Base-by-base conservation (phyloP, 495 filamentous ascomycete species). In the Hyphodiscus hymeniophilus region DNA sequence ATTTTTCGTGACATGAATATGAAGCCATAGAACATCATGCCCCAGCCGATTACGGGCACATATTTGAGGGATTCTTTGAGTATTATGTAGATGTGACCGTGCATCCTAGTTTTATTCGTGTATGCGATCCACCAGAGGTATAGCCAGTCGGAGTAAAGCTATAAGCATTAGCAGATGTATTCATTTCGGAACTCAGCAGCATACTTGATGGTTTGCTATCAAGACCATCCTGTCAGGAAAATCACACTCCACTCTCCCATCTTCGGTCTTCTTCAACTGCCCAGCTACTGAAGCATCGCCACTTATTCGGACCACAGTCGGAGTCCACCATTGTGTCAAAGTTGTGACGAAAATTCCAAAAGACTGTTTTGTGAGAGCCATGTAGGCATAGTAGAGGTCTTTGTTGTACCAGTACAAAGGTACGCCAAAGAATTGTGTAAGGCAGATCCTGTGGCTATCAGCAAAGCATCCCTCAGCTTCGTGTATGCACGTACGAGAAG, bases 51-150 rank as follows among this genome's bases (percentile, higher is more conserved):
- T 23, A 91, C 58, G 8, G 87, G 87, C 17, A 90, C 78, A 38
- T 75, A 81, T 61, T 85, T 87, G 46, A 92, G 69, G 3, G 80
- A 85, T 65, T 92, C 85, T 60, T 90, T 90, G 12, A 91, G 64
- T 56, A 92, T 88, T 52, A 92, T 90, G 63, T 81, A 91, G 48
- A 92, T 66, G 46, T 85, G 82, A n/a, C 87, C 87, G 50, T 89
- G 85, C 73, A 84, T 82, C 34, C 70, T 65, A 20, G 80, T 75
- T 1, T 50, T 54, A 55, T 75, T 76, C 20, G 86, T 81, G 54
- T 91, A 92, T 18, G 81, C 81, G 15, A 84, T 77, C 85, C 87
- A 92, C 87, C 87, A 92, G 11, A 92, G 70, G 59, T 92, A 92
- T 10, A 91, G 63, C 87, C 87, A 92, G 65, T 92, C 87, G 5